phyloP scores from a whole-genome alignment of 2,329 filamentous ascomycete genomes.

The Talaromyces funiculosus region DNA sequence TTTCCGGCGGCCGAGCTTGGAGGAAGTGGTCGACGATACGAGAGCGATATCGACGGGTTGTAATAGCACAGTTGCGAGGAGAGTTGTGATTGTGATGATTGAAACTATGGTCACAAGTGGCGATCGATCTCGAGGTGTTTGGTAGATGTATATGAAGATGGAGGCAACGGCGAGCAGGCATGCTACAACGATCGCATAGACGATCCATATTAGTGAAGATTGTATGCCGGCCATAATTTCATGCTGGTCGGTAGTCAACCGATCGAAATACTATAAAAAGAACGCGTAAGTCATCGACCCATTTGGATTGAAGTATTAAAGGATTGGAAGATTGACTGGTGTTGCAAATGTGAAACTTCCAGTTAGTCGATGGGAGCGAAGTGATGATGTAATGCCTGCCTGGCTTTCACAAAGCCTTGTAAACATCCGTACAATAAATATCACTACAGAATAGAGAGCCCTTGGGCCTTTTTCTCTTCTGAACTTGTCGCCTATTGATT shows the following conservation, averaged over 20 bases:
- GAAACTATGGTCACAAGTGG: conserved; percentile 75
- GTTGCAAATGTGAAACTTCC: background rate
- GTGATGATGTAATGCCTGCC: conserved; percentile 1
- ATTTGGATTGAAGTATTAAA: background rate
- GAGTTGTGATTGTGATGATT: conserved; percentile 76
- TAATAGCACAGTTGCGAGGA: conserved; percentile 86
- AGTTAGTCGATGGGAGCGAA: background rate
- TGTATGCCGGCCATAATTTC: conserved; percentile 59
- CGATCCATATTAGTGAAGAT: conserved; percentile 87
- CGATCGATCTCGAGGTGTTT: conserved; percentile 80
- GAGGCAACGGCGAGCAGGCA: conserved; percentile 71
- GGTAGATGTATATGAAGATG: conserved; percentile 87
- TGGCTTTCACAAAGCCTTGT: background rate
- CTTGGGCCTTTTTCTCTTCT: too few species aligned
- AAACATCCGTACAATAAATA: background rate
- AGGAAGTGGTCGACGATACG: conserved; percentile 78
- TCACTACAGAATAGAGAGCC: too few species aligned
- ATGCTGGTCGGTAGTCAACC: background rate
- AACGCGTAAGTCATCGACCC: background rate
- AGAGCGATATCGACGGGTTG: conserved; percentile 94
- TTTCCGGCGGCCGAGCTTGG: conserved; percentile 74
- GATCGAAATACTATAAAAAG: background rate
- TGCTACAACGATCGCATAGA: conserved; percentile 76
- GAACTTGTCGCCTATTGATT: too few species aligned
- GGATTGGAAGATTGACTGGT: background rate